These are phyloP conservation scores for Fagus crenata DNA, from an alignment of 306 rosid genomes.

Conservation along the genomic window DNA sequence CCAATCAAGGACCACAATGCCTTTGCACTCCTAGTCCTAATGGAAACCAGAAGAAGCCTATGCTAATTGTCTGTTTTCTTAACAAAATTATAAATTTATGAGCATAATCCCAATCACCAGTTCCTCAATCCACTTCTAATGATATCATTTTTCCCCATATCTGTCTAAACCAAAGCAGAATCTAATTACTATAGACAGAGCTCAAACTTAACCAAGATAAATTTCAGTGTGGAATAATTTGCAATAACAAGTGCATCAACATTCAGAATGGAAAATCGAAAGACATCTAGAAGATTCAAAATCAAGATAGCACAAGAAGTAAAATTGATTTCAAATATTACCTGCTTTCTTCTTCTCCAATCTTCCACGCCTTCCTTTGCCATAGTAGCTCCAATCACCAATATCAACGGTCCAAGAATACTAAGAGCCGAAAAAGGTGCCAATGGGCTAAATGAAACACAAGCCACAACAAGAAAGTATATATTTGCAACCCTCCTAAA, in stretches of 20 bases:
- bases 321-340: slow-evolving; percentile 16
- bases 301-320: slow-evolving; percentile 7
- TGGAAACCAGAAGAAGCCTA: background rate
- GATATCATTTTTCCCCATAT: no score
- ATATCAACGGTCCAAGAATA: slow-evolving; percentile 59
- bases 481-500: slow-evolving; percentile 89
- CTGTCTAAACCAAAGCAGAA: background rate
- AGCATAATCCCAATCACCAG: background rate
- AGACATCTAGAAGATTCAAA: slow-evolving; percentile 8
- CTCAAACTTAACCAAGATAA: background rate
- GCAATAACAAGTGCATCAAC: background rate
- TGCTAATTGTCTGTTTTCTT: slow-evolving; percentile 13
- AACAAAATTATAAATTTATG: background rate
- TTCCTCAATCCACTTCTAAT: background rate
- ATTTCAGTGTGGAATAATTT: background rate
- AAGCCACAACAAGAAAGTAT: slow-evolving; percentile 81
- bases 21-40: background rate
- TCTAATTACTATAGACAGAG: background rate
- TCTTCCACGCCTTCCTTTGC: slow-evolving; percentile 91
- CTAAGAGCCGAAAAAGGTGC: slow-evolving; percentile 71
- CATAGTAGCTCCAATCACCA: slow-evolving; percentile 85
- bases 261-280: background rate
- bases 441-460: slow-evolving; percentile 81
- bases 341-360: slow-evolving; percentile 95
- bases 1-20: slow-evolving; percentile 10